These are phyloP conservation scores for Fraxinus paxiana DNA, from an alignment of 305 asterid genomes.

Conservation along the genomic window DNA sequence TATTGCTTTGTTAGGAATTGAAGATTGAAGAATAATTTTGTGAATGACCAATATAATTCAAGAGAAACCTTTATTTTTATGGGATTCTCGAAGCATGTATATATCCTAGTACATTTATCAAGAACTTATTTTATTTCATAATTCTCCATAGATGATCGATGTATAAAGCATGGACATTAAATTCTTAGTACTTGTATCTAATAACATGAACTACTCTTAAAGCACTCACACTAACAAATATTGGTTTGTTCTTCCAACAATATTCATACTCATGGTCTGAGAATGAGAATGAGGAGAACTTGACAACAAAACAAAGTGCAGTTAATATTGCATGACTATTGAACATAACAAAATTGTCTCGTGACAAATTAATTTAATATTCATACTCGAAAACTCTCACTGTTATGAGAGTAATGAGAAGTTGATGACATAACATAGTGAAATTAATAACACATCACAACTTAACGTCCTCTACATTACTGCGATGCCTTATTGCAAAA, in stretches of 20 bases:
- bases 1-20: not conserved
- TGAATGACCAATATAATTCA: not conserved
- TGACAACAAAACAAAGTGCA: not conserved
- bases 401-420: not conserved
- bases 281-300: not conserved
- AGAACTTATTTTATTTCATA: too few relatives aligned
- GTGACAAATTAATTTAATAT: too few relatives aligned
- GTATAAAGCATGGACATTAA: not conserved
- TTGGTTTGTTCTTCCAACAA: not conserved
- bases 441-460: not conserved
- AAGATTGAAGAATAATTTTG: not conserved
- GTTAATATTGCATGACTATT: not conserved
- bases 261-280: not conserved
- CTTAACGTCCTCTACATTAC: not conserved
- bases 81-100: not conserved
- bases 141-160: not conserved
- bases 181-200: not conserved
- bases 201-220: not conserved
- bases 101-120: not conserved
- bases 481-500: not conserved
- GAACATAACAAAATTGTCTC: not conserved
- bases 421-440: not conserved
- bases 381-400: not conserved
- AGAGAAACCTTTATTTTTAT: not conserved
- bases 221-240: not conserved